Percentiles rank a stretch among this genome's conserved stretches.
Evolutionary conservation across 768 basidiomycete genomes (phyloP).

Genomic region (Rhodotorula paludigena): DNA sequence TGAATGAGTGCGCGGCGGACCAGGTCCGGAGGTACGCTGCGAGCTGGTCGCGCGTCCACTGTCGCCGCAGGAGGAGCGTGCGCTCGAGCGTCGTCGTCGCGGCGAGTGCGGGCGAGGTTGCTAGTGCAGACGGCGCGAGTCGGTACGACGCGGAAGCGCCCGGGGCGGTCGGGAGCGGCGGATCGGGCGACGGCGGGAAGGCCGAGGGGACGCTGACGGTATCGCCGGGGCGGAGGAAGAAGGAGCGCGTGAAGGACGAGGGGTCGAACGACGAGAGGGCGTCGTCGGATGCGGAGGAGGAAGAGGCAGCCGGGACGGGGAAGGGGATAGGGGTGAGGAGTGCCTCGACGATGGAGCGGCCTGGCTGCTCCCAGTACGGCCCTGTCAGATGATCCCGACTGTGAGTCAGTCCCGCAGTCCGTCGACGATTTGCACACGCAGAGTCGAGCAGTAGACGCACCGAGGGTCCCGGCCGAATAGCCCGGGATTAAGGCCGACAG

Average conservation of each 20-base stretch:
- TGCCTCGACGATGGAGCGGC: constrained; percentile 66
- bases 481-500: constrained; percentile 59
- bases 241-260: background rate
- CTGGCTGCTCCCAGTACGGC: constrained; percentile 73
- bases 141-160: background rate
- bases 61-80: constrained; percentile 13
- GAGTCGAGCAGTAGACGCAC: constrained; percentile 11
- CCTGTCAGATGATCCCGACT: constrained; percentile 51
- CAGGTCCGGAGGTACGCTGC: constrained; percentile 66
- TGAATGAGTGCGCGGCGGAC: constrained; percentile 65
- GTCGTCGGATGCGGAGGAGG: background rate
- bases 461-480: constrained; percentile 57
- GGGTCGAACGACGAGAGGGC: constrained; percentile 2
- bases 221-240: constrained; percentile 18
- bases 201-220: too few species aligned
- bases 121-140: background rate
- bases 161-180: background rate
- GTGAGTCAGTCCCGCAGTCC: too few species aligned
- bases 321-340: constrained; percentile 67
- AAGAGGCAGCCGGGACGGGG: constrained; percentile 46
- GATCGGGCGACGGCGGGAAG: background rate
- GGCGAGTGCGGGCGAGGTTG: background rate
- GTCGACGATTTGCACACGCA: background rate
- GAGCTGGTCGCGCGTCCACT: constrained; percentile 49
- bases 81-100: background rate